These are phyloP conservation scores for Phytophthora citricola DNA, from an alignment of 352 stramenopile genomes.

Conservation along the genomic window DNA sequence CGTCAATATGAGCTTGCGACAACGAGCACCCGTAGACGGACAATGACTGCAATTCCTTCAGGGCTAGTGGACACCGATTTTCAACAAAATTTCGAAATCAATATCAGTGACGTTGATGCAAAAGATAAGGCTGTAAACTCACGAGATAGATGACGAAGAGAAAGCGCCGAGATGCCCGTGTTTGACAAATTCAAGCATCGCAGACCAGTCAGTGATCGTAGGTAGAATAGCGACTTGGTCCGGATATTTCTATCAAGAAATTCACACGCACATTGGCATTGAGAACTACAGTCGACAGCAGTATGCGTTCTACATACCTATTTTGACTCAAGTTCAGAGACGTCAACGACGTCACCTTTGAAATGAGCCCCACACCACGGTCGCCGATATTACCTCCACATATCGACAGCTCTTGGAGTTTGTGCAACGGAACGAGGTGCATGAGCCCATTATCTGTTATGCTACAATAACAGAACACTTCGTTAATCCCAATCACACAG, in stretches of 20 bases:
- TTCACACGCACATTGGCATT: not conserved
- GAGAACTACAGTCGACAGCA: too few relatives aligned
- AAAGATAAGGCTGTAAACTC: slow-evolving; percentile 20
- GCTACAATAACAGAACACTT: slow-evolving; percentile 29
- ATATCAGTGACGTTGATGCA: slow-evolving; percentile 1
- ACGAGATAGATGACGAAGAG: slow-evolving; percentile 77
- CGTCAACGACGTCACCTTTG: slow-evolving; percentile 72
- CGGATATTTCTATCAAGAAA: slow-evolving; percentile 65
- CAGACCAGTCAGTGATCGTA: slow-evolving; percentile 64
- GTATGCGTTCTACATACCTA: slow-evolving; percentile 35
- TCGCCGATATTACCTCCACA: slow-evolving; percentile 75
- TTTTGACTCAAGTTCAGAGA: slow-evolving; percentile 88
- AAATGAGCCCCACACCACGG: slow-evolving; percentile 74
- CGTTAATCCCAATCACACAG: slow-evolving; percentile 7
- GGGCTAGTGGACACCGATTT: slow-evolving; percentile 31
- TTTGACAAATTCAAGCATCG: slow-evolving; percentile 82
- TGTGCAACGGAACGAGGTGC: slow-evolving; percentile 58
- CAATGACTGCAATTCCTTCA: slow-evolving; percentile 62
- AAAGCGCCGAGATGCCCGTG: slow-evolving; percentile 70
- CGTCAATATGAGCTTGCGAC: slow-evolving; percentile 57
- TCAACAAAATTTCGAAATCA: slow-evolving; percentile 9
- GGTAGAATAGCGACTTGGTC: slow-evolving; percentile 65
- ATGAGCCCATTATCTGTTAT: slow-evolving; percentile 77
- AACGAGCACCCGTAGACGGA: slow-evolving; percentile 66
- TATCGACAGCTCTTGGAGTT: slow-evolving; percentile 69